Evolutionary conservation across 352 stramenopile genomes (phyloP).

Genomic region (Ophiocytium majus): DNA sequence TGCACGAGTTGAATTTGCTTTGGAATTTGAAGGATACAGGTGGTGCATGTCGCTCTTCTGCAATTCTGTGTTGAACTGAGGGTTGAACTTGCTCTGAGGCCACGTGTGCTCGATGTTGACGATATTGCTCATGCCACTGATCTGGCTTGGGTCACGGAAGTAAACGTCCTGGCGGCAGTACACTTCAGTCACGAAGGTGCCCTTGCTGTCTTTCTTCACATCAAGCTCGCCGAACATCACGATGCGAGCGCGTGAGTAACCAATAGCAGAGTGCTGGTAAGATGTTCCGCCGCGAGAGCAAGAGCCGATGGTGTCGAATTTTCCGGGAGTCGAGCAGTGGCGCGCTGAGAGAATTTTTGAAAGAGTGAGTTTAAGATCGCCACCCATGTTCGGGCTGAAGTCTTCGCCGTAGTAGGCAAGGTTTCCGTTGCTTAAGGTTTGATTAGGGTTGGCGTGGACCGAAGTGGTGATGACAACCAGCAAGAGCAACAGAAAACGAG

Average conservation of each 20-base stretch:
- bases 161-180: background rate
- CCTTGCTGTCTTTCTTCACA: background rate
- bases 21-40: background rate
- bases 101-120: constrained; percentile 4
- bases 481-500: too few species aligned
- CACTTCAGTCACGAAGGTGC: background rate
- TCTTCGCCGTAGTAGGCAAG: too few species aligned
- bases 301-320: too few species aligned
- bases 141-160: background rate
- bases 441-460: too few species aligned
- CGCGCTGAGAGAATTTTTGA: too few species aligned
- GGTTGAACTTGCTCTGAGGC: background rate
- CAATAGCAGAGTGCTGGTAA: too few species aligned
- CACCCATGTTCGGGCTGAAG: too few species aligned
- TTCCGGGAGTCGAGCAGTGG: too few species aligned
- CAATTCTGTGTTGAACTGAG: background rate
- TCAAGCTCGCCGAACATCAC: background rate
- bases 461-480: too few species aligned
- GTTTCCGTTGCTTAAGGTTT: too few species aligned
- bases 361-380: too few species aligned
- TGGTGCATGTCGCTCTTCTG: background rate
- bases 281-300: too few species aligned
- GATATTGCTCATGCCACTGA: background rate
- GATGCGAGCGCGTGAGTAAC: background rate
- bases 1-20: background rate